phyloP scores from a whole-genome alignment of 495 filamentous ascomycete species.

The Penicillium malachiteum region DNA sequence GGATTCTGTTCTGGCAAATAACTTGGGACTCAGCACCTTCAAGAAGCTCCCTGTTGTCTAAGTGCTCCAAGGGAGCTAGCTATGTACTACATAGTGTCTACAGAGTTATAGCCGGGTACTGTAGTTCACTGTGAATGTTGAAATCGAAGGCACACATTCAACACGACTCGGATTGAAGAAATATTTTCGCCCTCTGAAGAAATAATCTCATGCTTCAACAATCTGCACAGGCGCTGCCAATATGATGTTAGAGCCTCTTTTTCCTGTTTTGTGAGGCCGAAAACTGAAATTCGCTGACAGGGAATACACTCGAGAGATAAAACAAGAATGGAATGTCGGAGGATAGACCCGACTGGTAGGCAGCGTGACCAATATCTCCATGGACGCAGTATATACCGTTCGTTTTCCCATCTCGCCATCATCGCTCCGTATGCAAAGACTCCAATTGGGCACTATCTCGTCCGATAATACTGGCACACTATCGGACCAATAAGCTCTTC shows the following conservation, averaged over 20 bases:
- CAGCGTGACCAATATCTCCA: background rate
- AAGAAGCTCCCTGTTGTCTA: no score
- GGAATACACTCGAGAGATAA: constrained; percentile 8
- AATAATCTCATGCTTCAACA: background rate
- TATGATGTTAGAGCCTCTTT: background rate
- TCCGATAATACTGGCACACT: background rate
- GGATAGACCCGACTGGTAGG: constrained; percentile 2
- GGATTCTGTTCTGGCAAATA: no score
- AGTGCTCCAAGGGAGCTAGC: no score
- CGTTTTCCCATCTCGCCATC: background rate
- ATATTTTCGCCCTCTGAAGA: no score
- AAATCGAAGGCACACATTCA: no score
- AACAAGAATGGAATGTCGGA: constrained; percentile 14
- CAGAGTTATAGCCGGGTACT: no score
- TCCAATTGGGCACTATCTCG: background rate
- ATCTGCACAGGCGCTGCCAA: background rate
- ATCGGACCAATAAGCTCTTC: background rate
- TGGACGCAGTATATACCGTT: background rate
- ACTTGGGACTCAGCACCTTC: no score
- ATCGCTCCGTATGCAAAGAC: background rate
- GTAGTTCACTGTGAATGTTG: no score
- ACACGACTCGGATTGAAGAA: no score
- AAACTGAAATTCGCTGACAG: background rate
- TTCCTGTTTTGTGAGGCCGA: background rate
- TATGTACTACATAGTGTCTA: no score